A percentile compares a stretch with the other conserved stretches of the same genome.
phyloP scores from a whole-genome alignment of 192 early-diverging fungal species.

The Umbelopsis vinacea region DNA sequence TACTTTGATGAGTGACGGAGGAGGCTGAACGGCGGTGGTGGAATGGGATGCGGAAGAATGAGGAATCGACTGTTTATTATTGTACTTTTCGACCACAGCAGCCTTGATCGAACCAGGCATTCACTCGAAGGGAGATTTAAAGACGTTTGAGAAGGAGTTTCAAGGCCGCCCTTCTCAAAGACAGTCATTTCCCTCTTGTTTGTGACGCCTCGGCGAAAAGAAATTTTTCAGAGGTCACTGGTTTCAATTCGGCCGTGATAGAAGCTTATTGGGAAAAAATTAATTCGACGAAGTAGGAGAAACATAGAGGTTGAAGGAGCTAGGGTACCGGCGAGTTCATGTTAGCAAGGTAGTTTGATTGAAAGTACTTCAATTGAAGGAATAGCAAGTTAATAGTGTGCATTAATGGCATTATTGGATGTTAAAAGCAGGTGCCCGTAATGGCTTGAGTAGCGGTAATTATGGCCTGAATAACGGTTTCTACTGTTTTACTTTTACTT shows the following conservation, averaged over 20 bases:
- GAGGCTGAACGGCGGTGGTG: background rate
- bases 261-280: too few relatives aligned
- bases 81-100: background rate
- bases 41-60: background rate
- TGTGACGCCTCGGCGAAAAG: slow-evolving; percentile 17
- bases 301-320: too few relatives aligned
- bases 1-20: background rate
- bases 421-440: too few relatives aligned
- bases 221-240: background rate
- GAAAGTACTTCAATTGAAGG: too few relatives aligned
- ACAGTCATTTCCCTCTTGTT: background rate
- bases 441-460: too few relatives aligned
- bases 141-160: background rate
- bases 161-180: background rate
- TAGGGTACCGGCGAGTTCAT: too few relatives aligned
- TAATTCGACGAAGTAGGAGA: too few relatives aligned
- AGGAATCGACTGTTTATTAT: background rate
- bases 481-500: too few relatives aligned
- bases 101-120: slow-evolving; percentile 14
- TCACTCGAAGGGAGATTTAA: background rate
- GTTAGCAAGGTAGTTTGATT: too few relatives aligned
- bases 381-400: too few relatives aligned
- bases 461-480: too few relatives aligned
- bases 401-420: too few relatives aligned
- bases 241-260: background rate